Evolutionary conservation across 2,329 filamentous ascomycete genomes (phyloP), one percentile per base, ranked within the genome.

Genomic region (Aspergillus terreus): DNA sequence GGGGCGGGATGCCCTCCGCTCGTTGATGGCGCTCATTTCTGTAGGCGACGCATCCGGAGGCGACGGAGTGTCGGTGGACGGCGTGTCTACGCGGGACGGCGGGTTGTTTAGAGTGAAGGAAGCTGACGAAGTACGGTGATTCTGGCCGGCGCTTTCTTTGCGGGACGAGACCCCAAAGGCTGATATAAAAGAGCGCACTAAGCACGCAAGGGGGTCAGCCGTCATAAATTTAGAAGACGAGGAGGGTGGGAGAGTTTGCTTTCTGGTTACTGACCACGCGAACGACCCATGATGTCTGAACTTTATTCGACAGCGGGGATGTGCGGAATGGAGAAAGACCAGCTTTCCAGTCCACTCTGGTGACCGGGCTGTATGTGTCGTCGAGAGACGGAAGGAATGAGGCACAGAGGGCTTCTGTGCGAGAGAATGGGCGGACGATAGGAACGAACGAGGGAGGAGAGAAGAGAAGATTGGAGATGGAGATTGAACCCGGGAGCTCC

Each of bases 131-230:
- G 55, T 47, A 52, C 48, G 60, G 58, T 43, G 58, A 62, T 50
- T 69, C 68, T 44, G 69, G 67, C 50, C 49, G 32, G 56, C 47
- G 63, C 49, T 70, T 66, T 61, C 69, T 67, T 59, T 73, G 59
- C 56, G 63, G 54, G 65, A 72, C 62, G 64, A 63, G 36, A 70
- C 68, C 55, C 71, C 68, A 54, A 75, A 74, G 30, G 67, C 76
- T 59, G 88, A 90, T 82, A 95, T 92, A 74, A 95, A 95, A 63
- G 90, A 95, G 63, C 91, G 79, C 51, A 95, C 90, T 95, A 72
- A 12, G 17, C 55, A 63, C 52, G 63, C 64, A 66, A 67, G 60
- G 60, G 60, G 47, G 51, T 67, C 48, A 62, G 43, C 30, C 46
- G 12, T 38, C 42, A 38, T 41, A 30, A 30, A 30, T 30, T 30